Evolutionary conservation across 805 yeast species (phyloP).

Genomic region (Starmera amethionina): DNA sequence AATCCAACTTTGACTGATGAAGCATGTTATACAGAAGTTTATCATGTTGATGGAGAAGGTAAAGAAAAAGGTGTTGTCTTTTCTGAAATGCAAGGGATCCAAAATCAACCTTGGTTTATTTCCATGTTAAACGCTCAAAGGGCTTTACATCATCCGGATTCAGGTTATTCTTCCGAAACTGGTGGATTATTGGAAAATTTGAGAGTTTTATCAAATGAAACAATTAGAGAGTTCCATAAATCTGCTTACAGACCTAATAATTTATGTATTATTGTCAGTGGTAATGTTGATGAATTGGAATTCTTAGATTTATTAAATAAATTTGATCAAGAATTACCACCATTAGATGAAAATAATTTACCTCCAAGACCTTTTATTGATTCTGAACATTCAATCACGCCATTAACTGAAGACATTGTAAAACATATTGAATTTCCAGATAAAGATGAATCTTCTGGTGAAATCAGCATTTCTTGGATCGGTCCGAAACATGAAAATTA

Average conservation of each 20-base stretch:
- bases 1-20: constrained; percentile 82
- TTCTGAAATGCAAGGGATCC: constrained; percentile 94
- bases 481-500: constrained; percentile 58
- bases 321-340: constrained; percentile 51
- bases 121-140: constrained; percentile 52
- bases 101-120: constrained; percentile 65
- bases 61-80: constrained; percentile 95
- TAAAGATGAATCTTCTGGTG: constrained; percentile 77
- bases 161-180: constrained; percentile 89
- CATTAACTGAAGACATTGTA: constrained; percentile 24
- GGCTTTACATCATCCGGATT: constrained; percentile 39
- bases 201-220: constrained; percentile 60
- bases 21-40: constrained; percentile 90
- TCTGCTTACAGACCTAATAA: constrained; percentile 74
- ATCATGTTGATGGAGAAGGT: constrained; percentile 85
- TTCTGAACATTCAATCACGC: constrained; percentile 33
- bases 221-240: constrained; percentile 68
- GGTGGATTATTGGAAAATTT: constrained; percentile 82
- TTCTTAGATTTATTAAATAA: constrained; percentile 46
- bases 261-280: constrained; percentile 74
- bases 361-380: constrained; percentile 74
- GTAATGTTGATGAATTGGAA: constrained; percentile 72
- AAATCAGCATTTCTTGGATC: constrained; percentile 63
- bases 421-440: constrained; percentile 76
- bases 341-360: constrained; percentile 19